phyloP scores from a whole-genome alignment of 331 rosid genomes.

The Quercus lobata region DNA sequence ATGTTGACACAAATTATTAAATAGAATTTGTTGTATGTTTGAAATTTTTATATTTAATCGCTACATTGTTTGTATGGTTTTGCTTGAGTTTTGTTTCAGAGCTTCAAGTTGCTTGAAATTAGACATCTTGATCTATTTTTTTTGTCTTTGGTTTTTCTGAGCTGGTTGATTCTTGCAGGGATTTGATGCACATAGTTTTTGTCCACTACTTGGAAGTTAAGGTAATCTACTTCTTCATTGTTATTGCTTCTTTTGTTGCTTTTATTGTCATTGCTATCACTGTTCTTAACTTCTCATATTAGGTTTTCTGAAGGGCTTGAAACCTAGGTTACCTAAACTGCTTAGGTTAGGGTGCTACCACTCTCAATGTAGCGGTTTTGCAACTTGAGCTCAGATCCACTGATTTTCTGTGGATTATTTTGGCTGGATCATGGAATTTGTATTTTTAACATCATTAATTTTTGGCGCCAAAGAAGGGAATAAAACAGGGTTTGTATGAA shows the following conservation, averaged over 20 bases:
- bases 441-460: too few species aligned
- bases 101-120: not conserved
- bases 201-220: slow-evolving; percentile 93
- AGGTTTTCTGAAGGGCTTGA: not conserved
- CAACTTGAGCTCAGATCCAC: not conserved
- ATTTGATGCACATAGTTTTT: slow-evolving; percentile 86
- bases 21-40: not conserved
- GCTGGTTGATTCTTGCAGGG: slow-evolving; percentile 54
- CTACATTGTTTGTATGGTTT: not conserved
- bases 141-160: slow-evolving; percentile 18
- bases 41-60: not conserved
- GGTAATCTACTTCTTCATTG: slow-evolving; percentile 35
- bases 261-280: not conserved
- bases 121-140: not conserved
- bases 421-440: not conserved
- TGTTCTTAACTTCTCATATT: not conserved
- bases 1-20: not conserved
- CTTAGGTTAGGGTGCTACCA: not conserved
- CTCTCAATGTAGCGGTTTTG: not conserved
- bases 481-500: too few species aligned
- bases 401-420: not conserved
- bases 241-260: slow-evolving; percentile 15
- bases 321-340: not conserved
- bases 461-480: too few species aligned
- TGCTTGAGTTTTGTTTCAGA: too few species aligned